These are phyloP conservation scores for Agrocybe pediades DNA, from an alignment of 768 basidiomycete species.

Conservation along the genomic window DNA sequence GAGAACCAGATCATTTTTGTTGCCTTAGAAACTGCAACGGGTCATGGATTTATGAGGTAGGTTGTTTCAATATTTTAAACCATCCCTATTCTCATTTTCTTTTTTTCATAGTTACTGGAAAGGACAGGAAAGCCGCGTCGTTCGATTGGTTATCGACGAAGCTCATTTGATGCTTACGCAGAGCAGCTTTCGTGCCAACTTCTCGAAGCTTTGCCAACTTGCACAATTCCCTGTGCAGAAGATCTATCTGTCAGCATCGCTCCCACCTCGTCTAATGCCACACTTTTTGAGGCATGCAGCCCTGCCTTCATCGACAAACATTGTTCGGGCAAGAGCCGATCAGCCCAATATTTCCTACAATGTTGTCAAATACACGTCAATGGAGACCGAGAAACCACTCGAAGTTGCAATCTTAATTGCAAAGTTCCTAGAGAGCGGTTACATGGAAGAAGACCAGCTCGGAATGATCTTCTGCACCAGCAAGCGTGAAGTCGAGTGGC, in stretches of 20 bases:
- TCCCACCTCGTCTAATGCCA: constrained; percentile 9
- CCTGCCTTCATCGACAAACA: background rate
- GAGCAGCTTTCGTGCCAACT: background rate
- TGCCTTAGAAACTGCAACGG: constrained; percentile 16
- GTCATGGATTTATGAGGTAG: constrained; percentile 3
- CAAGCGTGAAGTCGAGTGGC: background rate
- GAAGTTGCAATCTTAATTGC: background rate
- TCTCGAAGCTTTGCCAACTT: constrained; percentile 3
- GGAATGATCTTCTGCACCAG: constrained; percentile 19
- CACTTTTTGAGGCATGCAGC: constrained; percentile 1
- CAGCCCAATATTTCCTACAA: constrained; percentile 18
- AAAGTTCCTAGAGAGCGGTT: background rate
- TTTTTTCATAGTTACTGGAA: constrained; percentile 8
- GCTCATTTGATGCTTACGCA: constrained; percentile 16
- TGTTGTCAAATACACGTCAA: background rate
- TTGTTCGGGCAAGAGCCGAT: constrained; percentile 13
- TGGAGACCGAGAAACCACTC: background rate
- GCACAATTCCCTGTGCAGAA: constrained; percentile 8
- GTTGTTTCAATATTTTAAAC: background rate
- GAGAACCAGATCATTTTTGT: constrained; percentile 13
- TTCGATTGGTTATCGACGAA: constrained; percentile 20
- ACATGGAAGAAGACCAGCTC: constrained; percentile 5
- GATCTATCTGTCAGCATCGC: constrained; percentile 20
- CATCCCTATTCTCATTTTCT: background rate
- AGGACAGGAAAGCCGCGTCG: background rate